These are phyloP conservation scores for Pyrus communis DNA, from an alignment of 306 rosid genomes.

Conservation along the genomic window DNA sequence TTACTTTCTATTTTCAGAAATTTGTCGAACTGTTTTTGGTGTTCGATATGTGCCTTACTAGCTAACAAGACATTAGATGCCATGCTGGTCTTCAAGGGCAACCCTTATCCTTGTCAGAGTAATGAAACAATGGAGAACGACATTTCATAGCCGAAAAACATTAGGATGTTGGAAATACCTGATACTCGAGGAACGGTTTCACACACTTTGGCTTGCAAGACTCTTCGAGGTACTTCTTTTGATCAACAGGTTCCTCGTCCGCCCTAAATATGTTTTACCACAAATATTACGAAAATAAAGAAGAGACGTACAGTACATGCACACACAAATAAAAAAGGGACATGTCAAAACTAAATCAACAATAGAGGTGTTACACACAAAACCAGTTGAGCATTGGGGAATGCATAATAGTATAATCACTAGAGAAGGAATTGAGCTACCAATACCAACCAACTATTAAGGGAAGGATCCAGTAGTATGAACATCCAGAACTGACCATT, in stretches of 20 bases:
- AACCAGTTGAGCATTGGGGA: not conserved
- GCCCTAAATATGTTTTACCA: conserved; percentile 48
- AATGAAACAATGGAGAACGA: not conserved
- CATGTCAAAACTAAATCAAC: not conserved
- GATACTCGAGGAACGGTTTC: conserved; percentile 67
- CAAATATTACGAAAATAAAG: not conserved
- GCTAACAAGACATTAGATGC: not conserved
- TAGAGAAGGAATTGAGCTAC: not conserved
- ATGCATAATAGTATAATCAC: not conserved
- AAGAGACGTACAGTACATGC: too few species aligned
- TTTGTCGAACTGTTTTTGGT: not conserved
- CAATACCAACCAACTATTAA: not conserved
- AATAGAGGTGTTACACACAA: not conserved
- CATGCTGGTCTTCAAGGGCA: not conserved
- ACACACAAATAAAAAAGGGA: not conserved
- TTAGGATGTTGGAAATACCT: conserved; percentile 39
- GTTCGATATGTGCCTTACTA: not conserved
- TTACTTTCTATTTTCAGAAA: not conserved
- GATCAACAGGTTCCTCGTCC: conserved; percentile 95
- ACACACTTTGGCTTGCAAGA: conserved; percentile 97
- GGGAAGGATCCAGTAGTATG: not conserved
- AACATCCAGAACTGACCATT: not conserved
- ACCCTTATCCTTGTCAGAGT: not conserved
- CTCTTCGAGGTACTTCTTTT: conserved; percentile 71
- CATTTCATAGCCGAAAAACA: not conserved